A percentile compares a stretch with the other conserved stretches of the same genome.
Evolutionary conservation across 1,284 basidiomycete species (phyloP).

Genomic region (Irpex lacteus): DNA sequence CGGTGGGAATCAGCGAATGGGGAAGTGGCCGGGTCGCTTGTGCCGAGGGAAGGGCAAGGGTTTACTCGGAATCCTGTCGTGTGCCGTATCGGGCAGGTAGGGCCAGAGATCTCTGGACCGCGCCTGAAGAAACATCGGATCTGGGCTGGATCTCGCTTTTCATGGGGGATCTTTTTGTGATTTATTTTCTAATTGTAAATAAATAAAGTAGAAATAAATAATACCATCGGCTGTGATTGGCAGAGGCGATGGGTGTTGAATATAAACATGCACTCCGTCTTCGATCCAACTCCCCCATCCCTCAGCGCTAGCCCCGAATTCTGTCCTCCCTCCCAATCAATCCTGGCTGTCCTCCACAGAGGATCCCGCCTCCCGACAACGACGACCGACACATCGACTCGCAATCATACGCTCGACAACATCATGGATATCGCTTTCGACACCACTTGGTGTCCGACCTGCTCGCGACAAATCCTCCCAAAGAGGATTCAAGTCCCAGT

Average conservation of each 20-base stretch:
- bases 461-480: constrained; percentile 67
- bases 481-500: constrained; percentile 57
- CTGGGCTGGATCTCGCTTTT: not conserved
- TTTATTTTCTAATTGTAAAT: not conserved
- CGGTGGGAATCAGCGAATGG: not conserved
- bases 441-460: constrained; percentile 71
- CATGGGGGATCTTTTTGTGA: not conserved
- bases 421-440: constrained; percentile 50
- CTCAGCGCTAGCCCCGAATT: constrained; percentile 1
- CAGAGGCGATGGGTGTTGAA: not conserved
- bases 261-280: constrained; percentile 3
- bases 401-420: not conserved
- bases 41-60: not conserved
- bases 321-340: not conserved
- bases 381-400: not conserved
- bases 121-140: not conserved
- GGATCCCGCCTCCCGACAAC: not conserved
- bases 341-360: not conserved
- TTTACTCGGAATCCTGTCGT: not conserved
- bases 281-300: not conserved
- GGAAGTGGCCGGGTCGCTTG: not conserved
- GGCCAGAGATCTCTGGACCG: not conserved
- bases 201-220: not conserved
- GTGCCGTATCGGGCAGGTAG: not conserved
- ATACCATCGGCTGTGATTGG: not conserved